Conservation (phyloP, 2,329 filamentous ascomycete species). For the Xylaria sp. region DNA sequence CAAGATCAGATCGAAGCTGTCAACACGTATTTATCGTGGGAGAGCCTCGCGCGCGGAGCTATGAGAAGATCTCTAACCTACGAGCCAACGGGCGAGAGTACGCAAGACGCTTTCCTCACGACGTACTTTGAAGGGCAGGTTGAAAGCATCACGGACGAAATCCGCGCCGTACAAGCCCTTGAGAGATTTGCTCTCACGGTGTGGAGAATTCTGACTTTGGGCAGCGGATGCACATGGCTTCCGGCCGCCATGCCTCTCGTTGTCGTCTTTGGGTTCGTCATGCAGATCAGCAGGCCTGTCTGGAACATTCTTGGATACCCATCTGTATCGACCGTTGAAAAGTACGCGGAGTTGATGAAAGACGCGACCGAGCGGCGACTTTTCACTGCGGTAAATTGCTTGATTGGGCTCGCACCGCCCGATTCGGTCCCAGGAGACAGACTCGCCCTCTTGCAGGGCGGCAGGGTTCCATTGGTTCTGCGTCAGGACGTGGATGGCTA, state of each 20-base stretch:
- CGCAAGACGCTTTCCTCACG: constrained; percentile 22
- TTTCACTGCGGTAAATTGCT: constrained; percentile 25
- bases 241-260: constrained; percentile 23
- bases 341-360: constrained; percentile 20
- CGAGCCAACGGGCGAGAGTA: constrained; percentile 29
- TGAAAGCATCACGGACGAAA: constrained; percentile 26
- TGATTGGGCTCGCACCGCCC: constrained; percentile 30
- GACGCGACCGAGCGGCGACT: constrained; percentile 22
- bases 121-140: constrained; percentile 25
- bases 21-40: constrained; percentile 29
- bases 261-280: constrained; percentile 5
- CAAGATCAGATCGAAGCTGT: constrained; percentile 20
- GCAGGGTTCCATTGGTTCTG: constrained; percentile 25
- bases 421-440: constrained; percentile 28
- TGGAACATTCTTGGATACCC: constrained; percentile 21
- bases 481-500: constrained; percentile 26
- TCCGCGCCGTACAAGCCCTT: constrained; percentile 18
- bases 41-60: constrained; percentile 15
- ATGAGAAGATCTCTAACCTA: constrained; percentile 22
- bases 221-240: constrained; percentile 28
- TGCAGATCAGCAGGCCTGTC: constrained; percentile 20
- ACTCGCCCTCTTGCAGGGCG: constrained; percentile 29
- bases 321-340: constrained; percentile 19
- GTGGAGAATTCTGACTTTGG: constrained; percentile 28
- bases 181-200: constrained; percentile 16